Evolutionary conservation across 805 yeast genomes (phyloP).

Genomic region (Spathaspora passalidarum): DNA sequence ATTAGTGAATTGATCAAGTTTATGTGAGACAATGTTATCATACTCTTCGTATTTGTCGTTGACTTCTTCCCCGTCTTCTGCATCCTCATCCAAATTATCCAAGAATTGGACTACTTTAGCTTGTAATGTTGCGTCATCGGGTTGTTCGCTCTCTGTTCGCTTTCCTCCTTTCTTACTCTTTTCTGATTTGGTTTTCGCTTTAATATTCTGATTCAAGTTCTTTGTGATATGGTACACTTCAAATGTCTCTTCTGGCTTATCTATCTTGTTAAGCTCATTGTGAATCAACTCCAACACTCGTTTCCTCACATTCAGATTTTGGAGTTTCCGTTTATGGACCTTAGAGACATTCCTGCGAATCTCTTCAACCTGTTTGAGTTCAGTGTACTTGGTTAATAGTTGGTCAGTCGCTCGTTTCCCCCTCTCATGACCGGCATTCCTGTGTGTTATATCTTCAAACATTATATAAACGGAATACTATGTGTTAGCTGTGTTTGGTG

Average conservation of each 20-base stretch:
- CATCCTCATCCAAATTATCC: not conserved
- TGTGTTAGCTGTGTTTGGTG: not conserved
- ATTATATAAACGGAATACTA: not conserved
- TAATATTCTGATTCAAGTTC: conserved; percentile 3
- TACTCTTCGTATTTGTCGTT: conserved; percentile 5
- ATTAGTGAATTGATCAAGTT: conserved; percentile 12
- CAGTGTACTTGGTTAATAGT: conserved; percentile 17
- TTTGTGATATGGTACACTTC: conserved; percentile 29
- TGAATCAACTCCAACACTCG: conserved; percentile 20
- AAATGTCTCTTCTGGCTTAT: conserved; percentile 30
- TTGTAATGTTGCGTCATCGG: not conserved
- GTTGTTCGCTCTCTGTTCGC: not conserved
- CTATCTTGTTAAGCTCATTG: conserved; percentile 20
- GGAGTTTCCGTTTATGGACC: conserved; percentile 7
- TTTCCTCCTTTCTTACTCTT: not conserved
- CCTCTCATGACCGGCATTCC: conserved; percentile 4
- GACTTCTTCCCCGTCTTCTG: conserved; percentile 6
- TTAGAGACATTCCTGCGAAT: conserved; percentile 7
- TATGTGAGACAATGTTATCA: conserved; percentile 2
- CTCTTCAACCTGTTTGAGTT: conserved; percentile 14
- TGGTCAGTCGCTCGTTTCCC: conserved; percentile 1
- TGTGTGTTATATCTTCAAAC: conserved; percentile 10
- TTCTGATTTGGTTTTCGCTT: not conserved
- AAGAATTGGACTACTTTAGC: not conserved
- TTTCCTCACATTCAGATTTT: conserved; percentile 10